A percentile compares a stretch with the other conserved stretches of the same genome.
These are phyloP conservation scores for Porphyra umbilicalis DNA, from an alignment of 31 red algal genomes.

Conservation along the genomic window DNA sequence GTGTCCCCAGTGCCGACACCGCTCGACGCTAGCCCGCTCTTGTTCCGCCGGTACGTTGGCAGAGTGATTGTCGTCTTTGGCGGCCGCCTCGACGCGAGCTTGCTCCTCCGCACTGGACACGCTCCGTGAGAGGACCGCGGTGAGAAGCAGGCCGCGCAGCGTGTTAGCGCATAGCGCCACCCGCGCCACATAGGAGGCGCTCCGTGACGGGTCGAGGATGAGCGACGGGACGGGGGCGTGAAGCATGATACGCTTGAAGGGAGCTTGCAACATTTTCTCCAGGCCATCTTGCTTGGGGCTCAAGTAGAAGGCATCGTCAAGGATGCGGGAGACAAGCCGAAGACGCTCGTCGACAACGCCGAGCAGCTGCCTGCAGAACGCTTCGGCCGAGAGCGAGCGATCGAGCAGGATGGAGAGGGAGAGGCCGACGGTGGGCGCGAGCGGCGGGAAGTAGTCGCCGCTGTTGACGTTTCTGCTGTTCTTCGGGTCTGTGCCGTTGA, in stretches of 20 bases:
- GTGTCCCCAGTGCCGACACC: too few species aligned
- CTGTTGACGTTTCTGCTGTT: background rate
- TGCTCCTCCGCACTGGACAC: background rate
- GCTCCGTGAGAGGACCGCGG: too few species aligned
- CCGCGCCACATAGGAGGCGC: background rate
- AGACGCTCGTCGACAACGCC: background rate
- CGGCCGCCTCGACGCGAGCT: background rate
- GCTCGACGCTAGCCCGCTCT: too few species aligned
- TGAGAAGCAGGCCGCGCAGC: background rate
- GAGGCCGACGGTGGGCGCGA: background rate
- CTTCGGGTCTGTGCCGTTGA: background rate
- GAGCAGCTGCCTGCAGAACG: background rate
- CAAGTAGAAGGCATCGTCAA: background rate
- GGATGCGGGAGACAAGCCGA: background rate
- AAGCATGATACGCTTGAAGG: background rate
- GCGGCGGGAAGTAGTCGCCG: background rate
- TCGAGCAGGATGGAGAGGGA: background rate
- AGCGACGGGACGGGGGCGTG: background rate
- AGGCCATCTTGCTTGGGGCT: background rate
- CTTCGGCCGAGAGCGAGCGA: background rate
- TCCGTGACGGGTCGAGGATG: background rate
- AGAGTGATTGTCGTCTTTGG: background rate
- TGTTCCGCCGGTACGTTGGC: too few species aligned
- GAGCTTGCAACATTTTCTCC: background rate
- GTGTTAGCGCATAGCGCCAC: background rate